Base-by-base conservation (phyloP, 1,284 basidiomycete genomes). In the Polyporus tsugae region DNA sequence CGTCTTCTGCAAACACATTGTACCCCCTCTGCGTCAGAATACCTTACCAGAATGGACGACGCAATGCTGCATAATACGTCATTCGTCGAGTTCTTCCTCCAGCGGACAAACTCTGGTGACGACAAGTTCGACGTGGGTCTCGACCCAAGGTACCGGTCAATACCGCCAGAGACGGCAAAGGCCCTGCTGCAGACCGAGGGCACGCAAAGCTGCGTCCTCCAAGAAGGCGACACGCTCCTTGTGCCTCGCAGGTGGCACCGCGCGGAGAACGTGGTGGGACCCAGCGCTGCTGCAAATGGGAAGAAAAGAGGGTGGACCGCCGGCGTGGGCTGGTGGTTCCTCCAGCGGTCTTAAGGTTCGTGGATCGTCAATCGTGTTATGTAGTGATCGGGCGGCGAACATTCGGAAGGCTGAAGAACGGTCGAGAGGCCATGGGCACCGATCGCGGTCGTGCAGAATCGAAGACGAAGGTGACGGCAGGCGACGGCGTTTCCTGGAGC, bases 321-420 rank as follows among this genome's bases (percentile, higher is more conserved):
- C 0, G 75, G 74, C 17, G 71, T 77, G 4, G 74, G 73, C n/a
- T 76, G 75, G 75, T 77, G 75, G 76, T 76, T 76, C 65, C 59
- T 78, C 59, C 71, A 69, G 42, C 71, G 73, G 57, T 63, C 15
- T 22, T 25, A 49, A 49, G 11, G 46, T 49, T 61, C 49, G 49
- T 64, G 60, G 52, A 59, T 33, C 46, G 46, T 52, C 3, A 13
- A 52, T 52, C 46, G 46, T 10, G 22, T 29, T 29, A 29, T 29
- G 22, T 25, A 44, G 59, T 22, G 10, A 52, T 46, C 39, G 25
- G 22, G 22, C 41, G 44, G 29, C 44, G 60, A 36, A 46, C 22
- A 33, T 22, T 52, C 46, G 46, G 46, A 52, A 52, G 11, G 10
- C 17, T 25, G n/a, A n/a, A 25, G 42, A 42, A 44, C 22, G n/a